Evolutionary conservation across 371 early-diverging fungal species (phyloP).

Genomic region (Phascolomyces articulosus): DNA sequence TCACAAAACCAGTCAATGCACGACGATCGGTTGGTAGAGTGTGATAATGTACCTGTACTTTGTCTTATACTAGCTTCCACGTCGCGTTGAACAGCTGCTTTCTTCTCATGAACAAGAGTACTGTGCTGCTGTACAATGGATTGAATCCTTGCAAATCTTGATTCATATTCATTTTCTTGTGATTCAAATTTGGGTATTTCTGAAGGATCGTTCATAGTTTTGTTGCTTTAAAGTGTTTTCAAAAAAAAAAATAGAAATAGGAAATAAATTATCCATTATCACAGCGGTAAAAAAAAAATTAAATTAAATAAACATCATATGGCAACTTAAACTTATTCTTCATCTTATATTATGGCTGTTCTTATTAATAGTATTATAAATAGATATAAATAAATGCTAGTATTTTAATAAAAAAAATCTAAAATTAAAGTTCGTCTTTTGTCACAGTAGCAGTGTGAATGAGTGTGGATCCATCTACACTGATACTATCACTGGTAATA

Average conservation of each 20-base stretch:
- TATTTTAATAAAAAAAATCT: not conserved
- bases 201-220: not conserved
- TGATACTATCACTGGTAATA: not conserved
- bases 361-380: not conserved
- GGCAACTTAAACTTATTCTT: no score
- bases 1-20: no score
- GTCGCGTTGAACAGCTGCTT: not conserved
- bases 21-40: not conserved
- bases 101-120: not conserved
- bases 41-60: slow-evolving; percentile 1
- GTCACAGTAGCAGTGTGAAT: not conserved
- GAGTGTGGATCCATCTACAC: not conserved
- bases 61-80: not conserved
- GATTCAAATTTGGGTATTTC: not conserved
- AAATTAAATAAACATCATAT: no score
- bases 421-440: not conserved
- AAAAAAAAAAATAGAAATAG: not conserved
- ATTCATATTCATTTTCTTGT: not conserved
- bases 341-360: not conserved
- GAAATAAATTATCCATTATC: no score
- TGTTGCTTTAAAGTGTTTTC: not conserved
- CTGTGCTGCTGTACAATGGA: not conserved
- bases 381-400: not conserved
- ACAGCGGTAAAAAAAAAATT: no score
- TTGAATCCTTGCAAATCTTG: not conserved